phyloP scores from a whole-genome alignment of 495 filamentous ascomycete species.

The Bryoglossum gracile region DNA sequence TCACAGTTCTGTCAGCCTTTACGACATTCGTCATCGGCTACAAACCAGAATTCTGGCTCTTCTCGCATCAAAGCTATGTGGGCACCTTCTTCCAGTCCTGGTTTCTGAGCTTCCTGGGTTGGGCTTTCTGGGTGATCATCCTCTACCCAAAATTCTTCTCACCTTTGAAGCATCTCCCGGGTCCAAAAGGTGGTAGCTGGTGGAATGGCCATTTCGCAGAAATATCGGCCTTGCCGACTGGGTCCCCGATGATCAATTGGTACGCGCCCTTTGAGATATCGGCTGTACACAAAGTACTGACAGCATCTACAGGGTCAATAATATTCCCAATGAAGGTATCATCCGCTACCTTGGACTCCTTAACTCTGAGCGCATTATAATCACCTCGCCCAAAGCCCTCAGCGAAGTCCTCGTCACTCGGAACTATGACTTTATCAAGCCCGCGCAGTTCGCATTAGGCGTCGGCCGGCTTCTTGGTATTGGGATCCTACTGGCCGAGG shows the following conservation, averaged over 20 bases:
- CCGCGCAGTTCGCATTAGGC: constrained; percentile 42
- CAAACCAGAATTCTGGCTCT: constrained; percentile 14
- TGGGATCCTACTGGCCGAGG: constrained; percentile 76
- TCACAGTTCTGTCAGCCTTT: constrained; percentile 11
- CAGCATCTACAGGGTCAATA: constrained; percentile 44
- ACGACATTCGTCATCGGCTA: constrained; percentile 12
- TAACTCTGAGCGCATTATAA: constrained; percentile 63
- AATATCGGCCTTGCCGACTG: constrained; percentile 53
- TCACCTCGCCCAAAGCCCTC: constrained; percentile 58
- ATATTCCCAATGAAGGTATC: constrained; percentile 79
- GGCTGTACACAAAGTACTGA: constrained; percentile 9
- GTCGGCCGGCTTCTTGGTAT: constrained; percentile 63
- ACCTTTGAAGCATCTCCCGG: constrained; percentile 60
- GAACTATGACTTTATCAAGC: constrained; percentile 77
- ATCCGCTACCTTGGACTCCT: constrained; percentile 65
- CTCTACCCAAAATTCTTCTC: constrained; percentile 67
- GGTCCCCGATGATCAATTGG: constrained; percentile 55
- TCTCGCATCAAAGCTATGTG: constrained; percentile 17
- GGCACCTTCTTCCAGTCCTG: constrained; percentile 22
- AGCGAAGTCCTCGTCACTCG: constrained; percentile 61
- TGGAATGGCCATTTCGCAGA: constrained; percentile 44
- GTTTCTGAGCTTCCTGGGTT: constrained; percentile 21
- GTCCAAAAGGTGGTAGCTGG: constrained; percentile 39
- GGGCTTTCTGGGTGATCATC: constrained; percentile 43
- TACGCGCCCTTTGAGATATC: not conserved